A percentile compares a stretch with the other conserved stretches of the same genome.
phyloP scores from a whole-genome alignment of 441 rosid species.

The Corymbia citriodora region DNA sequence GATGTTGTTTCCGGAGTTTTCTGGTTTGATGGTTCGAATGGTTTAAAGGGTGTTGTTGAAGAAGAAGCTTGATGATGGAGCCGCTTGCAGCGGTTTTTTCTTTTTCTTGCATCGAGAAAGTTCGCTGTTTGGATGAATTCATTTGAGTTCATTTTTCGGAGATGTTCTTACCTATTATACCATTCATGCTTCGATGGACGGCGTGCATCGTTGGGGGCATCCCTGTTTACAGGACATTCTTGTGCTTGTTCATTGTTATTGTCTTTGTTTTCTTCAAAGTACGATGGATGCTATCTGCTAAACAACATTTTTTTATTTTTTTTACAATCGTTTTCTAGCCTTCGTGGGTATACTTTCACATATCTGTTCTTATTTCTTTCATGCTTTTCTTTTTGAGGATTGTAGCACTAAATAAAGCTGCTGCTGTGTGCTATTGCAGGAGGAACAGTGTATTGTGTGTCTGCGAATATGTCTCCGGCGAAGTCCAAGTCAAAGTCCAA shows the following conservation, averaged over 20 bases:
- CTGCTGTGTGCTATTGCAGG: neutral
- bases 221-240: neutral
- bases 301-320: neutral
- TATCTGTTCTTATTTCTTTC: neutral
- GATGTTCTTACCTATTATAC: neutral
- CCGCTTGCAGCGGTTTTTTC: neutral
- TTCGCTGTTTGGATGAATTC: neutral
- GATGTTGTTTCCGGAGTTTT: neutral
- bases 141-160: neutral
- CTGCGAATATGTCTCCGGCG: slow-evolving; percentile 40
- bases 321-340: neutral
- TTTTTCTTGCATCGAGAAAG: neutral
- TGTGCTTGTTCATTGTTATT: neutral
- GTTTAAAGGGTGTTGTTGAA: neutral
- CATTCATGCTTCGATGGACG: neutral
- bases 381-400: neutral
- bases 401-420: neutral
- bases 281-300: neutral
- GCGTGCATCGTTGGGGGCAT: neutral
- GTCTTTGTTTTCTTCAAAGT: neutral
- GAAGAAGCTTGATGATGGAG: neutral
- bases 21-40: neutral
- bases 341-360: neutral
- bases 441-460: neutral
- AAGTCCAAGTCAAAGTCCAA: slow-evolving; percentile 36